Evolutionary conservation across 352 stramenopile genomes (phyloP).

Genomic region (Phytophthora ramorum): DNA sequence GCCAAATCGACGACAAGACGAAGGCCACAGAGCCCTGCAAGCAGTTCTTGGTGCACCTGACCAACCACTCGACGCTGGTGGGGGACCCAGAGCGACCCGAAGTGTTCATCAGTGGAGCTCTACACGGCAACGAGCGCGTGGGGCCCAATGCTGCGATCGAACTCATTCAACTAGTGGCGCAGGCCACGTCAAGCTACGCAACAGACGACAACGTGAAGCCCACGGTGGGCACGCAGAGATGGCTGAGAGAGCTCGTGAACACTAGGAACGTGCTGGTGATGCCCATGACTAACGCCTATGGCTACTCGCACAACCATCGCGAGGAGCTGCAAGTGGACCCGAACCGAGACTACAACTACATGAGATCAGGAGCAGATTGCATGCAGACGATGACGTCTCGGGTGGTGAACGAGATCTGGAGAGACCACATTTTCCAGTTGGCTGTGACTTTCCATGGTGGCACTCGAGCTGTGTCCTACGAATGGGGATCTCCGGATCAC

Average conservation of each 20-base stretch:
- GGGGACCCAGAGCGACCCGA: slow-evolving; percentile 84
- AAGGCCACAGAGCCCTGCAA: slow-evolving; percentile 59
- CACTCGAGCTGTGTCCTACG: slow-evolving; percentile 97
- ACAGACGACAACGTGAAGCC: slow-evolving; percentile 25
- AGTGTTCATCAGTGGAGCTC: slow-evolving; percentile 95
- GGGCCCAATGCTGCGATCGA: slow-evolving; percentile 92
- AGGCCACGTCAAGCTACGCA: slow-evolving; percentile 57
- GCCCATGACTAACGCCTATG: slow-evolving; percentile 95
- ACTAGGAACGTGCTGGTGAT: slow-evolving; percentile 84
- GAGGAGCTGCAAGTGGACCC: slow-evolving; percentile 93
- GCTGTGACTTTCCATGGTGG: slow-evolving; percentile 98
- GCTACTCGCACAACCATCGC: slow-evolving; percentile 87
- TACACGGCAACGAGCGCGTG: slow-evolving; percentile 97
- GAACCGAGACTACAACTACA: slow-evolving; percentile 99
- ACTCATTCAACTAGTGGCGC: slow-evolving; percentile 87
- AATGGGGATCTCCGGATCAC: slow-evolving; percentile 96
- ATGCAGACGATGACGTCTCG: slow-evolving; percentile 97
- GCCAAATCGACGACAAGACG: slow-evolving; percentile 55
- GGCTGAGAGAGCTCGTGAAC: slow-evolving; percentile 87
- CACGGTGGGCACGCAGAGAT: slow-evolving; percentile 63
- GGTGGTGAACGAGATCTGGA: slow-evolving; percentile 97
- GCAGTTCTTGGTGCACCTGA: slow-evolving; percentile 89
- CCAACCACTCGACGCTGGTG: slow-evolving; percentile 86
- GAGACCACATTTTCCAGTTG: slow-evolving; percentile 97
- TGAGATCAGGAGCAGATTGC: slow-evolving; percentile 84